These are phyloP conservation scores for Deinandra increscens DNA, from an alignment of 129 eudicot species.

Conservation along the genomic window DNA sequence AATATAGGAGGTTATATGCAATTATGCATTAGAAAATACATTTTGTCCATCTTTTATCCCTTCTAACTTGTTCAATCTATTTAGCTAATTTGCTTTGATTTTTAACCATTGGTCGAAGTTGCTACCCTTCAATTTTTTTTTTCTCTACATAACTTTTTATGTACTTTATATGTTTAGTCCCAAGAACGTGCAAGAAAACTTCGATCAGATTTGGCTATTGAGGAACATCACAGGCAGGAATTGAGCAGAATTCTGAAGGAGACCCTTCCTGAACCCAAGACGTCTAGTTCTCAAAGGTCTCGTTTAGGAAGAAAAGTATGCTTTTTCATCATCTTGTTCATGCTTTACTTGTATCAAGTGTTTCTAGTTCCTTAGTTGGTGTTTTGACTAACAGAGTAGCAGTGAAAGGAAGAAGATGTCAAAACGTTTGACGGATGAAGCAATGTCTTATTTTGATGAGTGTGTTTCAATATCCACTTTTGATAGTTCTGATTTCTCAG, in stretches of 20 bases:
- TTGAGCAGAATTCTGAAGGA: conserved; percentile 75
- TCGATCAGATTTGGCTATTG: conserved; percentile 80
- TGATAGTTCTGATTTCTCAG: conserved; percentile 97
- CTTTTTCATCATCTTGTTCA: conserved; percentile 1
- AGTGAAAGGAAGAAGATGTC: conserved; percentile 83
- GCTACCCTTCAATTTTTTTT: neutral
- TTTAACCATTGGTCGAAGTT: neutral
- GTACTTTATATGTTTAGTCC: conserved; percentile 48
- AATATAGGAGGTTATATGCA: neutral
- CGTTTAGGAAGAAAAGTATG: conserved; percentile 76
- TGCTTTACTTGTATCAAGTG: neutral
- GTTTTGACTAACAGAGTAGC: conserved; percentile 58
- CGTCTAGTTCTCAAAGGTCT: conserved; percentile 50
- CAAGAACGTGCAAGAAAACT: conserved; percentile 90
- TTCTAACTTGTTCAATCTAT: neutral
- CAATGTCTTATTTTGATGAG: conserved; percentile 93
- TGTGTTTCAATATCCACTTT: conserved; percentile 95
- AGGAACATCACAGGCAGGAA: conserved; percentile 81
- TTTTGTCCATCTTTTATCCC: neutral
- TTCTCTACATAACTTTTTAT: neutral
- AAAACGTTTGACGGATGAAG: conserved; percentile 85
- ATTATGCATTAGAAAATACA: neutral
- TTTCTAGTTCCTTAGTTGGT: neutral
- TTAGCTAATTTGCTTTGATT: neutral
- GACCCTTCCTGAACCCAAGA: conserved; percentile 72